phyloP scores from a whole-genome alignment of 2,329 filamentous ascomycete species.

The Fusarium fracticaudum region DNA sequence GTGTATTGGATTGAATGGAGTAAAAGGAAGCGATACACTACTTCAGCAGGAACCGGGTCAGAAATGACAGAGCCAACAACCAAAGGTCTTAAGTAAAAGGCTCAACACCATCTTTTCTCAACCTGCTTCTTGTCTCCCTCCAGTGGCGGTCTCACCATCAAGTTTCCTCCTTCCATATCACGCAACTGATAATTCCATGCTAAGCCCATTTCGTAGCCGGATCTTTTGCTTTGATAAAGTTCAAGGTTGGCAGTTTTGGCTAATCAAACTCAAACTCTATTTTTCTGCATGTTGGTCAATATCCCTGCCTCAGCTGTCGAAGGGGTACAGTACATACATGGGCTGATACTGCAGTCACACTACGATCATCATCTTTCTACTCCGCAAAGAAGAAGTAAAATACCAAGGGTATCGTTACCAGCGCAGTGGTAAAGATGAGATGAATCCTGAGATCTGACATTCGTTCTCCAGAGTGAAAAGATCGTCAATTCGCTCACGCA shows the following conservation, averaged over 20 bases:
- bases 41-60: too few species aligned
- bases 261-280: conserved; percentile 1
- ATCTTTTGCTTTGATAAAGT: not conserved
- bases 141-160: not conserved
- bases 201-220: not conserved
- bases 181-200: not conserved
- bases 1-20: not conserved
- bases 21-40: not conserved
- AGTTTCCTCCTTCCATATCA: conserved; percentile 1
- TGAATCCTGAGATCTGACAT: not conserved
- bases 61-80: not conserved
- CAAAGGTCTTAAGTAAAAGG: not conserved
- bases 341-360: too few species aligned
- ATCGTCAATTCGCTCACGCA: not conserved
- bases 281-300: not conserved
- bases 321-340: not conserved
- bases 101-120: not conserved
- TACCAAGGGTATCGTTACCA: not conserved
- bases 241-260: not conserved
- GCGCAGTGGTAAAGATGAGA: not conserved
- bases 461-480: not conserved
- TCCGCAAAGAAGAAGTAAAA: not conserved
- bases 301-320: not conserved
- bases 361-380: too few species aligned
- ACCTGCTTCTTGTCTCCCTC: not conserved